phyloP scores from a whole-genome alignment of 495 filamentous ascomycete genomes.

The Penicillium egyptiacum region DNA sequence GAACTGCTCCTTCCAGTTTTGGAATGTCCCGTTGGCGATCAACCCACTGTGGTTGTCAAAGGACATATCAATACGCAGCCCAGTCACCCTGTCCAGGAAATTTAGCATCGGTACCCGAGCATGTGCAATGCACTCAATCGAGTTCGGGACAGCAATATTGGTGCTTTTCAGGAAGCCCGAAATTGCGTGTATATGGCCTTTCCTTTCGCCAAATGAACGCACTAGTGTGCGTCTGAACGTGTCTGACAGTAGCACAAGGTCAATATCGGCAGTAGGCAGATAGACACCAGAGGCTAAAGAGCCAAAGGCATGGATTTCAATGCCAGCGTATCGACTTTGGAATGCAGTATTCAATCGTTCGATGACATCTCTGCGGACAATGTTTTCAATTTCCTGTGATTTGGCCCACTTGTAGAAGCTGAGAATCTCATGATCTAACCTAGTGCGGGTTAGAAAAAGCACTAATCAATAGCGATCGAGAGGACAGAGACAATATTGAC shows the following conservation, averaged over 20 bases:
- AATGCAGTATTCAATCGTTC: slow-evolving; percentile 59
- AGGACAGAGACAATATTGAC: slow-evolving; percentile 18
- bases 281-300: slow-evolving; percentile 93
- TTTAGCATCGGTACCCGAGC: slow-evolving; percentile 93
- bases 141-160: slow-evolving; percentile 49
- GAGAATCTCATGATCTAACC: slow-evolving; percentile 81
- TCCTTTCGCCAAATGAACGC: slow-evolving; percentile 44
- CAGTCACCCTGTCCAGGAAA: slow-evolving; percentile 70
- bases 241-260: slow-evolving; percentile 76
- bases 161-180: slow-evolving; percentile 46
- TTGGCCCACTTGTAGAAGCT: slow-evolving; percentile 83
- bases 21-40: slow-evolving; percentile 73
- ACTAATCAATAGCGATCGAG: slow-evolving; percentile 5
- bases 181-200: slow-evolving; percentile 53
- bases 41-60: slow-evolving; percentile 89
- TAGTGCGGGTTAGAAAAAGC: slow-evolving; percentile 10
- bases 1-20: slow-evolving; percentile 70
- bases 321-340: slow-evolving; percentile 49
- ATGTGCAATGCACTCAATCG: slow-evolving; percentile 61
- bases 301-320: slow-evolving; percentile 72
- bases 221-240: slow-evolving; percentile 47
- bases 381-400: slow-evolving; percentile 71
- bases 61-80: slow-evolving; percentile 81
- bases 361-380: slow-evolving; percentile 68
- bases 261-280: slow-evolving; percentile 89